Conservation (phyloP, 805 yeast genomes). For the Cyberlindnera maritima region DNA sequence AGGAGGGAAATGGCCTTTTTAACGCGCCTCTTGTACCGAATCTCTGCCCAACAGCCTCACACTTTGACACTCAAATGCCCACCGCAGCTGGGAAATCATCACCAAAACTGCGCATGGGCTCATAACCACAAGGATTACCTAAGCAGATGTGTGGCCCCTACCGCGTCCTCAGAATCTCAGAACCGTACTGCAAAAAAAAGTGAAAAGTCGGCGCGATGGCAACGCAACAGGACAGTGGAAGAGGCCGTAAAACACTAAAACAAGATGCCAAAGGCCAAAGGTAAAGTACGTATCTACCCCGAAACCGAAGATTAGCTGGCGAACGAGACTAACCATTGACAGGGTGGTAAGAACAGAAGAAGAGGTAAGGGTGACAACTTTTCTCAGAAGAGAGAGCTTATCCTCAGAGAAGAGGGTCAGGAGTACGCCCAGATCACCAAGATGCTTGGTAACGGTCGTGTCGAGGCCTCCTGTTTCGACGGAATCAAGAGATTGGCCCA, state of each 20-base stretch:
- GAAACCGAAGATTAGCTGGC: background rate
- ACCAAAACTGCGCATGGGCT: background rate
- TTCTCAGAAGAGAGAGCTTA: constrained; percentile 91
- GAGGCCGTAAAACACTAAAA: background rate
- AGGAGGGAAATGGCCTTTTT: too few relatives aligned
- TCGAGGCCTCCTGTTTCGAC: constrained; percentile 93
- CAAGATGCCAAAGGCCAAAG: constrained; percentile 75
- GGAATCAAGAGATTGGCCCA: constrained; percentile 94
- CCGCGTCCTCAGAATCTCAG: background rate
- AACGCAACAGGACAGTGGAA: background rate
- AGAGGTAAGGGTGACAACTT: constrained; percentile 96
- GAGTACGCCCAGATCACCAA: constrained; percentile 98
- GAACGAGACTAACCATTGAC: constrained; percentile 25
- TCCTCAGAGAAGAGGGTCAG: constrained; percentile 92
- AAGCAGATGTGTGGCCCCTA: background rate
- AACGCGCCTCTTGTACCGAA: too few relatives aligned
- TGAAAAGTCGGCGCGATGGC: constrained; percentile 12
- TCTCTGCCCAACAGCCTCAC: too few relatives aligned
- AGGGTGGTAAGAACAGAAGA: constrained; percentile 87
- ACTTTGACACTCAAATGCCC: too few relatives aligned
- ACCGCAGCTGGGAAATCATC: too few relatives aligned
- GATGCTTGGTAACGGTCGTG: constrained; percentile 98
- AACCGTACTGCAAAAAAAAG: background rate
- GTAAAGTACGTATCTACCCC: constrained; percentile 33
- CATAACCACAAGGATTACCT: background rate